Percentiles rank a stretch among this genome's conserved stretches.
Conservation (phyloP, 202 grass and related monocot genomes). For the Setaria italica region DNA sequence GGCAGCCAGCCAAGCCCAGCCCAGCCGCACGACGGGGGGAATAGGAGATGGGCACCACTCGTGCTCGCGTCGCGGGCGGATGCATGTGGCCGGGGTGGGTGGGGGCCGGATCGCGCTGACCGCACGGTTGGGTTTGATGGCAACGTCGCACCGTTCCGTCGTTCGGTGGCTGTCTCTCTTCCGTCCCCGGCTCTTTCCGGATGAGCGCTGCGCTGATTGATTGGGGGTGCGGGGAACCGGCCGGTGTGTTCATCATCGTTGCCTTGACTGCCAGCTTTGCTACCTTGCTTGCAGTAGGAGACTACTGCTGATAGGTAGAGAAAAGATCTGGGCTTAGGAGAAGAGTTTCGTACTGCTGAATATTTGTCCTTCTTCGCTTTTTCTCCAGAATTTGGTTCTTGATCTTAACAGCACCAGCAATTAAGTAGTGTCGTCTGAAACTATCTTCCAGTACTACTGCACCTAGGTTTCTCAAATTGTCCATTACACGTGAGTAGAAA, state of each 20-base stretch:
- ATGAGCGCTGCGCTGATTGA: not conserved
- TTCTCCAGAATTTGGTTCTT: not conserved
- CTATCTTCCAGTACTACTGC: not conserved
- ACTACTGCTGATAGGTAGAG: not conserved
- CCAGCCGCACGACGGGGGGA: not conserved
- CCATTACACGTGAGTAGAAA: not conserved
- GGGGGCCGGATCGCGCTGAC: not conserved
- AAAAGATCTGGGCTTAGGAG: not conserved
- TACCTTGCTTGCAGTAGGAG: slow-evolving; percentile 7
- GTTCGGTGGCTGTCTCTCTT: not conserved
- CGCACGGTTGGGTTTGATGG: slow-evolving; percentile 58
- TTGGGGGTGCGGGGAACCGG: not conserved
- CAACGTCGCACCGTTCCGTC: slow-evolving; percentile 48
- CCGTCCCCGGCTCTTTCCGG: not conserved
- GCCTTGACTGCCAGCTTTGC: not conserved
- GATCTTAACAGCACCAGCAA: not conserved
- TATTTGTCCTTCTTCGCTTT: too few species aligned
- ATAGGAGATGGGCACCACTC: not conserved
- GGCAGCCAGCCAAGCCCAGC: not conserved
- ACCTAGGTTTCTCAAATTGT: not conserved
- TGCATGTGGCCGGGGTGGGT: not conserved
- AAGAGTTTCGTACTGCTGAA: too few species aligned
- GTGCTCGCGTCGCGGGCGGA: not conserved
- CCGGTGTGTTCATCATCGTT: not conserved
- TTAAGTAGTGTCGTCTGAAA: not conserved